These are phyloP conservation scores for Pyrrhoderma lamaoense DNA, from an alignment of 1,284 basidiomycete species.

Conservation along the genomic window DNA sequence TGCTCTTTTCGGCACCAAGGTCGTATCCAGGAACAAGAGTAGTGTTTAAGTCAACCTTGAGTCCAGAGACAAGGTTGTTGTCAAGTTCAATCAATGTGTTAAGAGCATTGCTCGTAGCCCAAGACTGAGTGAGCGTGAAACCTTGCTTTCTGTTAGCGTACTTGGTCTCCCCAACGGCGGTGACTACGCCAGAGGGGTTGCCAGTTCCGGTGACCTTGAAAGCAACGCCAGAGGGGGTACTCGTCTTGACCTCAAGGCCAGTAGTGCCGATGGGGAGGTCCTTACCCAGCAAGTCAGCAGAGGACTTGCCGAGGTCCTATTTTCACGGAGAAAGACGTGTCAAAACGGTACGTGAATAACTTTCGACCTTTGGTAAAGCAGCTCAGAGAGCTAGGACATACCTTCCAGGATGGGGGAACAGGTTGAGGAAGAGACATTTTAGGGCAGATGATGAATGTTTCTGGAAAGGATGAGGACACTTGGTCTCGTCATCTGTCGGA, in stretches of 20 bases:
- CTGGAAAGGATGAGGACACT: conserved; percentile 1
- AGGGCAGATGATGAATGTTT: conserved; percentile 4
- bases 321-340: not conserved
- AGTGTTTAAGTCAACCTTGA: conserved; percentile 91
- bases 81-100: conserved; percentile 93
- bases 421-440: conserved; percentile 80
- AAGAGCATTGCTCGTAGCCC: conserved; percentile 92
- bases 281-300: conserved; percentile 89
- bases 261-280: conserved; percentile 87
- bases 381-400: conserved; percentile 25
- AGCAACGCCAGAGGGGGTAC: conserved; percentile 81
- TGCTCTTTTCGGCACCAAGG: conserved; percentile 36
- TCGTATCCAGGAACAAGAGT: conserved; percentile 81
- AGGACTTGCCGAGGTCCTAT: conserved; percentile 95
- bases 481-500: conserved; percentile 5
- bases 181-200: conserved; percentile 64
- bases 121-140: conserved; percentile 85
- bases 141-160: conserved; percentile 85
- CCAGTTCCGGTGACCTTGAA: conserved; percentile 85
- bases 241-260: conserved; percentile 89
- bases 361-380: no score
- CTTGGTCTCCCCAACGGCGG: conserved; percentile 88
- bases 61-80: conserved; percentile 95
- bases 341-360: no score
- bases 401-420: conserved; percentile 92